Evolutionary conservation across 805 yeast species (phyloP).

Genomic region (Priceomyces melissophilus): DNA sequence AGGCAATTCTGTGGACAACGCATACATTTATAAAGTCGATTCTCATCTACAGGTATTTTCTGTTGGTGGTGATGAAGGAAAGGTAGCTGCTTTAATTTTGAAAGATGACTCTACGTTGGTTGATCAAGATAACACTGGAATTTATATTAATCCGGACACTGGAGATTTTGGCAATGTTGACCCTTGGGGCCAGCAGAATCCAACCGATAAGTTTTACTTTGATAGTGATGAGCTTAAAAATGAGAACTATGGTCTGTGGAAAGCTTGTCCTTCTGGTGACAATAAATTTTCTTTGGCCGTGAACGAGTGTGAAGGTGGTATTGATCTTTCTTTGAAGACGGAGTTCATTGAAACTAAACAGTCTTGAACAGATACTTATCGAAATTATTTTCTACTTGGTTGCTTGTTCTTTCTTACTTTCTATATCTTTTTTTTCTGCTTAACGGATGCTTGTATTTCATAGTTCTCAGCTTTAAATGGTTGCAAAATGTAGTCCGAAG

Average conservation of each 20-base stretch:
- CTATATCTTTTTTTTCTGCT: background rate
- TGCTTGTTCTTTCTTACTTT: background rate
- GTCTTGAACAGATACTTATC: background rate
- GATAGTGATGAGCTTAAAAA: conserved; percentile 32
- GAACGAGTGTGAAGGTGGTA: conserved; percentile 27
- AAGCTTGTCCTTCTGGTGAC: conserved; percentile 34
- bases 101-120: conserved; percentile 23
- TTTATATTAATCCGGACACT: conserved; percentile 23
- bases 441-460: background rate
- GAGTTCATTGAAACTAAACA: background rate
- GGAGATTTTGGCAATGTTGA: conserved; percentile 33
- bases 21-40: conserved; percentile 24
- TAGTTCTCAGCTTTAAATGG: background rate
- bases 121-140: conserved; percentile 28
- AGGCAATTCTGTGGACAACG: conserved; percentile 24
- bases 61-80: conserved; percentile 31
- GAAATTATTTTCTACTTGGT: background rate
- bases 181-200: conserved; percentile 28
- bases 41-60: conserved; percentile 31
- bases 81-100: conserved; percentile 20
- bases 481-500: background rate
- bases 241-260: conserved; percentile 32
- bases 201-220: conserved; percentile 40
- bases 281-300: conserved; percentile 22
- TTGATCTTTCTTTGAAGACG: conserved; percentile 15